These are phyloP conservation scores for Endoconidiophora laricicola DNA, from an alignment of 2,329 filamentous ascomycete genomes.

Conservation along the genomic window DNA sequence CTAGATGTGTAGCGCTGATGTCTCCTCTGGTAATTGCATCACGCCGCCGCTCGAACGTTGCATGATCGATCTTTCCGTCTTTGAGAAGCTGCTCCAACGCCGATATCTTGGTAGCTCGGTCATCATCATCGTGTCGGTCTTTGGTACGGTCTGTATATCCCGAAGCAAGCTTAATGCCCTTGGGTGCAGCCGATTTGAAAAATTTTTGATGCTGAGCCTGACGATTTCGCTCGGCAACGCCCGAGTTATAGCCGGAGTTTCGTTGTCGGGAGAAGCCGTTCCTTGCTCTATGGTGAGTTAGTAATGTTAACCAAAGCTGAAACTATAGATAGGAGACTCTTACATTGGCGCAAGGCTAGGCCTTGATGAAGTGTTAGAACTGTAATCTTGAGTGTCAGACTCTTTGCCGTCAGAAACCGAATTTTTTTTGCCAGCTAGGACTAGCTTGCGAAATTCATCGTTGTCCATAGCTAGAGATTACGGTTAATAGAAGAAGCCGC, in stretches of 20 bases:
- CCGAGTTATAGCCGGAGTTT: slow-evolving; percentile 23
- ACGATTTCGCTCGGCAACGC: slow-evolving; percentile 40
- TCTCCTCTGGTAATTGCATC: slow-evolving; percentile 72
- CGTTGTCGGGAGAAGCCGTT: slow-evolving; percentile 1
- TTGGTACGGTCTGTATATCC: slow-evolving; percentile 77
- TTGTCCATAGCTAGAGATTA: slow-evolving; percentile 58
- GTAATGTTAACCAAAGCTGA: background rate
- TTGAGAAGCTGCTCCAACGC: slow-evolving; percentile 70
- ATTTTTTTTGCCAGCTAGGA: slow-evolving; percentile 36
- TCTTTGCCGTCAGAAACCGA: slow-evolving; percentile 17
- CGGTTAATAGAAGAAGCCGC: no score
- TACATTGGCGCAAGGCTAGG: slow-evolving; percentile 25
- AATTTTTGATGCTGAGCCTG: slow-evolving; percentile 45
- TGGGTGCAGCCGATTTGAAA: slow-evolving; percentile 63
- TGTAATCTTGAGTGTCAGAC: background rate
- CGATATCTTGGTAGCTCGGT: slow-evolving; percentile 49
- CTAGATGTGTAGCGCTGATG: slow-evolving; percentile 62
- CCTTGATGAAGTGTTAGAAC: background rate
- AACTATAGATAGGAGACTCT: slow-evolving; percentile 19
- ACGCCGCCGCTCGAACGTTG: slow-evolving; percentile 58
- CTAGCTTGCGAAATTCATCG: slow-evolving; percentile 73
- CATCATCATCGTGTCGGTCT: slow-evolving; percentile 36
- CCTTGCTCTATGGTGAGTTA: background rate
- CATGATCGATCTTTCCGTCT: slow-evolving; percentile 65
- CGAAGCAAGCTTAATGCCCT: slow-evolving; percentile 60